phyloP scores from a whole-genome alignment of 176 grass and related monocot genomes.

The Carex pumila region DNA sequence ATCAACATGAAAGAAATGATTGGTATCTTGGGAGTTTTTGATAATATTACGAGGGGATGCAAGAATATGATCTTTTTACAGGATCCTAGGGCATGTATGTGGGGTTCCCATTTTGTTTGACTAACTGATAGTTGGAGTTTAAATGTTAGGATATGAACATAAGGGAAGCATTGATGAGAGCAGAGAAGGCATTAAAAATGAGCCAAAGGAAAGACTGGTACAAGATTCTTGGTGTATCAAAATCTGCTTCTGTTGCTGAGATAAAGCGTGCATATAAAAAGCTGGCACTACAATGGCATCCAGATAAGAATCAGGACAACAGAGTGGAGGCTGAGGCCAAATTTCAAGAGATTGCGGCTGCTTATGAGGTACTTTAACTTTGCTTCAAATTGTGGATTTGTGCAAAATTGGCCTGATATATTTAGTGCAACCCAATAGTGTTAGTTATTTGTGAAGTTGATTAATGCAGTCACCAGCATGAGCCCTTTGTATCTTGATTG shows the following conservation, averaged over 20 bases:
- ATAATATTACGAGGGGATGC: neutral
- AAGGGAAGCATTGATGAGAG: slow-evolving; percentile 73
- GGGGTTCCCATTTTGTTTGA: neutral
- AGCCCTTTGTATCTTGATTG: neutral
- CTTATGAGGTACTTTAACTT: slow-evolving; percentile 62
- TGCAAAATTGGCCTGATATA: neutral
- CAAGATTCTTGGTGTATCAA: slow-evolving; percentile 79
- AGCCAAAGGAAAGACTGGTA: slow-evolving; percentile 99
- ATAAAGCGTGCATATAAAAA: slow-evolving; percentile 98
- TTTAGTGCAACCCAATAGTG: neutral
- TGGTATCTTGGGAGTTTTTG: neutral
- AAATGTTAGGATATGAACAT: slow-evolving; percentile 70
- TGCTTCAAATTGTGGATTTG: neutral
- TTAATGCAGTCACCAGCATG: neutral
- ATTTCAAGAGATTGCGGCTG: slow-evolving; percentile 88
- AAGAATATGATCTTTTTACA: neutral
- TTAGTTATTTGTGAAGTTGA: neutral
- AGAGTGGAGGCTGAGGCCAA: slow-evolving; percentile 83
- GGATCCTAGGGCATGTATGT: neutral
- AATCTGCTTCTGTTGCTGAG: slow-evolving; percentile 64
- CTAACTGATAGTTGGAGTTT: neutral
- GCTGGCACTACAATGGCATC: slow-evolving; percentile 96
- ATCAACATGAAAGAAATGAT: neutral
- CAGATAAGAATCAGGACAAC: slow-evolving; percentile 96
- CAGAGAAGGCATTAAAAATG: slow-evolving; percentile 84